Evolutionary conservation across 225 moss, liverwort and hornwort genomes (phyloP).

Genomic region (Thuidium tamariscinum): DNA sequence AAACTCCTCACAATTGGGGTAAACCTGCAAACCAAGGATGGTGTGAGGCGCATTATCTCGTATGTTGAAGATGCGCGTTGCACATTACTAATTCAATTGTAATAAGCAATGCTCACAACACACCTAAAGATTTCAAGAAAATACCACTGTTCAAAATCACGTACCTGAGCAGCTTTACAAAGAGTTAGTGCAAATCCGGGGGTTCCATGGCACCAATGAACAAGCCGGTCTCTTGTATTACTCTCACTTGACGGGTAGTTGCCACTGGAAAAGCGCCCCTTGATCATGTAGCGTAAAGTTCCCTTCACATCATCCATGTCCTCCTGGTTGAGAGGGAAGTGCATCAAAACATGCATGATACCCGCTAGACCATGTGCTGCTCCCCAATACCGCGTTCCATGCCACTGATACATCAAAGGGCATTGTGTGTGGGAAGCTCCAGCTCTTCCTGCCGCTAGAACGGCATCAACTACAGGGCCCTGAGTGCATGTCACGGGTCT

Average conservation of each 20-base stretch:
- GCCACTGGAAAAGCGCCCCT: conserved; percentile 61
- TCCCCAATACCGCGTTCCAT: conserved; percentile 96
- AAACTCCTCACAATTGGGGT: conserved; percentile 71
- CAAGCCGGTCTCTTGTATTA: conserved; percentile 67
- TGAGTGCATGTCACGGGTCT: conserved; percentile 11
- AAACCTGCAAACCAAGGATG: conserved; percentile 42
- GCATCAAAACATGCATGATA: conserved; percentile 79
- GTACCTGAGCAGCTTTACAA: conserved; percentile 85
- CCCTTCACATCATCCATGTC: conserved; percentile 74
- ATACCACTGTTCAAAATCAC: not conserved
- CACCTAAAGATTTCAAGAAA: not conserved
- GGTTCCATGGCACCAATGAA: conserved; percentile 95
- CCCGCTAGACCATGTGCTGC: conserved; percentile 89
- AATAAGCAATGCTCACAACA: not conserved
- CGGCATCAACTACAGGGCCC: conserved; percentile 81
- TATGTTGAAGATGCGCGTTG: conserved; percentile 5
- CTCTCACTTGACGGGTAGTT: conserved; percentile 91
- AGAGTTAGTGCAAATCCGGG: conserved; percentile 76
- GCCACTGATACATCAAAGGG: conserved; percentile 95
- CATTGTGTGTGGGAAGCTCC: conserved; percentile 69
- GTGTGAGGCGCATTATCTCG: not conserved
- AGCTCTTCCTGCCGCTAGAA: conserved; percentile 80
- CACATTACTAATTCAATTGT: not conserved
- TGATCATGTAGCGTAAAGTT: conserved; percentile 71
- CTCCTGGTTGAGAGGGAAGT: conserved; percentile 63